These are phyloP conservation scores for Chaetothyriales sp. DNA, from an alignment of 2,329 filamentous ascomycete species.

Conservation along the genomic window DNA sequence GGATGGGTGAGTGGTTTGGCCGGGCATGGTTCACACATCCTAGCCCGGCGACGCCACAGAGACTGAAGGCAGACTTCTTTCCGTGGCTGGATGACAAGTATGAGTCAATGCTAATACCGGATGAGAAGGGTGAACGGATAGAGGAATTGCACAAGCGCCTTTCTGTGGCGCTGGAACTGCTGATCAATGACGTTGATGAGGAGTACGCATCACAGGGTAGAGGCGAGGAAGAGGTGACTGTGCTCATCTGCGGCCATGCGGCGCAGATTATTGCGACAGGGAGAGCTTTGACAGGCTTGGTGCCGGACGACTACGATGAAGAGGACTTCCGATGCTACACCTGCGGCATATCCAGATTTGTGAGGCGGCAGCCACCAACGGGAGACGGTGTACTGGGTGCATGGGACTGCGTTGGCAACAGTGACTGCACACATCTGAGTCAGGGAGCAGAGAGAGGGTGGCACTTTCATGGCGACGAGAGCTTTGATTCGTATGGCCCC, in stretches of 20 bases:
- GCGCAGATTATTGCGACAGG: conserved; percentile 80
- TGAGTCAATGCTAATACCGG: conserved; percentile 56
- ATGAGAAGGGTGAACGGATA: conserved; percentile 63
- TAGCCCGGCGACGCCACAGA: conserved; percentile 50
- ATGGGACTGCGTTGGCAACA: conserved; percentile 69
- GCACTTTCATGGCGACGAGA: conserved; percentile 36
- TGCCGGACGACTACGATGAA: conserved; percentile 56
- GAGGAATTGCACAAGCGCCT: conserved; percentile 66
- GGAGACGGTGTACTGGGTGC: conserved; percentile 51
- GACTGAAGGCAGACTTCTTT: conserved; percentile 56
- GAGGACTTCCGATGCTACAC: conserved; percentile 82
- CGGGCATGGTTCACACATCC: conserved; percentile 76
- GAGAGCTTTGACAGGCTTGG: conserved; percentile 61
- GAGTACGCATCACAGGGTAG: conserved; percentile 24
- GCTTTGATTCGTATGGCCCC: conserved; percentile 25
- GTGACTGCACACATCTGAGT: conserved; percentile 70
- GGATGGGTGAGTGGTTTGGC: conserved; percentile 76
- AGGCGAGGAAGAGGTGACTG: conserved; percentile 48
- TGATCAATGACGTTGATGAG: conserved; percentile 26
- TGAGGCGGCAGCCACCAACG: conserved; percentile 28
- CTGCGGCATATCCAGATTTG: conserved; percentile 62
- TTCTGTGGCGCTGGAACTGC: conserved; percentile 40
- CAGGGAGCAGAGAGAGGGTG: conserved; percentile 78
- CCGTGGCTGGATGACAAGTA: conserved; percentile 30
- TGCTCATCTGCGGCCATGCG: conserved; percentile 80